Conservation (phyloP, 176 grass and related monocot genomes). For the Poa pratensis region DNA sequence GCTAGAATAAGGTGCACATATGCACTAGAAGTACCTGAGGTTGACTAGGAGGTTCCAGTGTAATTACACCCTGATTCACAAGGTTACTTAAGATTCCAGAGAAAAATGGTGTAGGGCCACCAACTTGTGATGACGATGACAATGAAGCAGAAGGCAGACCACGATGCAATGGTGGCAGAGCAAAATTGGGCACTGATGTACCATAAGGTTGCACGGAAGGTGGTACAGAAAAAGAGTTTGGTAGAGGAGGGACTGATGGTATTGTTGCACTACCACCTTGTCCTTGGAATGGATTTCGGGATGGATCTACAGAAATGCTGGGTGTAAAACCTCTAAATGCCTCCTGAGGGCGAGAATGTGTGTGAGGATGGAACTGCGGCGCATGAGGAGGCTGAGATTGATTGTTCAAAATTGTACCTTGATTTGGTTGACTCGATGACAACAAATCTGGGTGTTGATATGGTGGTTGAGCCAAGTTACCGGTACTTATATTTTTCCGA, state of each 20-base stretch:
- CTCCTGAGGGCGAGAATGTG: slow-evolving; percentile 44
- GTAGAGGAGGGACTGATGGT: slow-evolving; percentile 51
- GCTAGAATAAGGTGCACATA: slow-evolving; percentile 22
- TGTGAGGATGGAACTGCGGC: slow-evolving; percentile 41
- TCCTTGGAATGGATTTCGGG: slow-evolving; percentile 45
- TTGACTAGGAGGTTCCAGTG: slow-evolving; percentile 50
- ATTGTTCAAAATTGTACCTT: slow-evolving; percentile 48
- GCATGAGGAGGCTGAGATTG: slow-evolving; percentile 50
- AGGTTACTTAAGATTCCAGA: slow-evolving; percentile 88
- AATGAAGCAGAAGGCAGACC: slow-evolving; percentile 57
- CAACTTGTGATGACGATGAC: slow-evolving; percentile 56
- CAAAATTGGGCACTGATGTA: slow-evolving; percentile 29
- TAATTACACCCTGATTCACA: slow-evolving; percentile 84
- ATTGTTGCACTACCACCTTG: slow-evolving; percentile 46
- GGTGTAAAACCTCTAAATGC: slow-evolving; percentile 43
- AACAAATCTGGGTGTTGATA: slow-evolving; percentile 57
- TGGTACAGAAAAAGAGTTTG: slow-evolving; percentile 51
- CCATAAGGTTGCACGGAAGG: slow-evolving; percentile 43
- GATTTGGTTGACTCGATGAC: slow-evolving; percentile 53
- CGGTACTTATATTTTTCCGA: slow-evolving; percentile 34
- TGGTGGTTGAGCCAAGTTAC: slow-evolving; percentile 52
- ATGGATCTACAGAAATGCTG: slow-evolving; percentile 29
- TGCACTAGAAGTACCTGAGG: slow-evolving; percentile 67
- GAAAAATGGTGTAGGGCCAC: slow-evolving; percentile 49
- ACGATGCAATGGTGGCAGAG: slow-evolving; percentile 64